Base-by-base conservation (phyloP, 2,329 filamentous ascomycete genomes). In the Alternaria ethzedia region DNA sequence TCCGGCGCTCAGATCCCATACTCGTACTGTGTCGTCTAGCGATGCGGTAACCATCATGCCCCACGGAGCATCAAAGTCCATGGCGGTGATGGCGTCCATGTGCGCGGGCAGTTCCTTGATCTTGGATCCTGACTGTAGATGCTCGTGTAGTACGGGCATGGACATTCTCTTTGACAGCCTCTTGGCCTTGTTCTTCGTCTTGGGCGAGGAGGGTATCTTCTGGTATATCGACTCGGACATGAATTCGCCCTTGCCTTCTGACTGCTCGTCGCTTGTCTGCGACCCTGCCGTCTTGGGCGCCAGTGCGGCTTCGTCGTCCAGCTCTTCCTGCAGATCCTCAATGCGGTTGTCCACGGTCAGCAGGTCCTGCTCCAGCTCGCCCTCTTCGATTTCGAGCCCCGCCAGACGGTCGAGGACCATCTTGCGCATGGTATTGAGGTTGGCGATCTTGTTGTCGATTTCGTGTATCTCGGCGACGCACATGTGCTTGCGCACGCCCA, bases 171-270 rank as follows among this genome's bases (percentile, higher is more conserved):
- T 86, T 65, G 87, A 86, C 43, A 86, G 87, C 77, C 75, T 79
- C 78, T 88, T 65, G 5, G 56, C 86, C 57, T 84, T 84, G 68
- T 85, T 82, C 68, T 86, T 83, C 23, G 84, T 86, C 8, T 49
- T 59, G 32, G 60, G 60, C 32, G 86, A 84, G 7, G 77, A 76
- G 0, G 94, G 93, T 9, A 99, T 83, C 81, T 97, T 97, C 70
- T 96, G 92, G 79, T 98, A 99, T 71, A 99, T 93, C 12, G 94
- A 97, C 79, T 97, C 93, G 4, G 96, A 97, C 96, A 98, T 98
- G 83, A 98, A 99, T 1, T 87, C 87, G 46, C 75, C 65, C 49
- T 73, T 65, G 59, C 82, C 83, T 72, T 91, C 80, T 76, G 91
- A 81, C 68, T 86, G 63, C 81, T 87, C 79, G 67, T 85, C 82